Base-by-base conservation (phyloP, 2,329 filamentous ascomycete genomes). In the Keithomyces neogunnii region DNA sequence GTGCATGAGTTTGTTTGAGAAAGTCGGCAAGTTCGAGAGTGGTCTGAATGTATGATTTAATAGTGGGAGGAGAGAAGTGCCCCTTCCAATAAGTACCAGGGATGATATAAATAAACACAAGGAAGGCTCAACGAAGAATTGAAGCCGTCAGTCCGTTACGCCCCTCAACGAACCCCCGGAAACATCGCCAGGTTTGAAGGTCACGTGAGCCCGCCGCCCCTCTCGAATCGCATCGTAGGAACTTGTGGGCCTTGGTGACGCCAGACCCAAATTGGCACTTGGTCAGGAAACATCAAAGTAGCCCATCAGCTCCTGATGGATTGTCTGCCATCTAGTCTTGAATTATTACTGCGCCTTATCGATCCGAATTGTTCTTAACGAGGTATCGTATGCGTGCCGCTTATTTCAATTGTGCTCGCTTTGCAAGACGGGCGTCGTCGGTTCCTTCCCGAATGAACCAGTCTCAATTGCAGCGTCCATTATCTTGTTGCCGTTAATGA, bases 401-500 rank as follows among this genome's bases (percentile, higher is more conserved):
- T 6, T 28, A 39, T 3, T n/a, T 49, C 33, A 50, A 45, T 30
- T 46, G 11, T 48, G 49, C 31, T 45, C 47, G 35, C 43, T 46
- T 35, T 48, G 43, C 44, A 48, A 31, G 47, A 30, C 40, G 26
- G 40, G 19, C 19, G 19, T 19, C 19, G 19, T 19, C 26, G 40
- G 45, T 48, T 74, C 71, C 58, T 68, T 76, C 42, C 74, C 56
- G 38, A 49, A 87, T 30, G 77, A 80, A 45, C 73, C 76, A 63
- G 77, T 86, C 73, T 93, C 89, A 60, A 92, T 85, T 51, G 87
- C 89, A 45, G 85, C 83, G 47, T 89, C 86, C 78, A 99, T 91
- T 72, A 96, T 88, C 62, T 79, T 83, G 67, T 92, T 88, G 31
- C 95, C 93, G 70, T 83, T 95, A 53, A 97, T 82, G 42, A 99